Percentiles rank a stretch among this genome's conserved stretches.
Evolutionary conservation across 306 rosid species (phyloP).

Genomic region (Vicia sativa): DNA sequence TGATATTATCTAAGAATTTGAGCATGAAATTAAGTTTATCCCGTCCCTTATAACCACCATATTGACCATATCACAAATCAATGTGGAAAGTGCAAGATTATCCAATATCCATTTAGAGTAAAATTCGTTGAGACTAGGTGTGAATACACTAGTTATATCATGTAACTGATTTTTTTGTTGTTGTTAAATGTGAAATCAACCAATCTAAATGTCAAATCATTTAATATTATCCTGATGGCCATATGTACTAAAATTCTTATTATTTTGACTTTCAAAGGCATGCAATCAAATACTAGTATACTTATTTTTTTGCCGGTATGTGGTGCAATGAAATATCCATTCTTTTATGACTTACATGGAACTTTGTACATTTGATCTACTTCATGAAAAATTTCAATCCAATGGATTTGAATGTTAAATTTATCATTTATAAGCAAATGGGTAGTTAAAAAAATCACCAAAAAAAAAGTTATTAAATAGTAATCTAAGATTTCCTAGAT

Average conservation of each 20-base stretch:
- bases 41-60: not conserved
- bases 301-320: no score
- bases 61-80: not conserved
- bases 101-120: not conserved
- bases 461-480: no score
- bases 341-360: no score
- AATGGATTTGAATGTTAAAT: no score
- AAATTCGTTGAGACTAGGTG: not conserved
- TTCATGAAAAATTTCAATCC: no score
- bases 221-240: not conserved
- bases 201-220: not conserved
- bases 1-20: not conserved
- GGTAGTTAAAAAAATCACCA: no score
- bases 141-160: not conserved
- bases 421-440: no score
- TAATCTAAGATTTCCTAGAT: no score
- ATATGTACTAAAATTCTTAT: not conserved
- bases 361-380: no score
- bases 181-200: not conserved
- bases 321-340: no score
- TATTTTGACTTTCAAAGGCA: not conserved
- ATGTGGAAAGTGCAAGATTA: not conserved
- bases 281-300: not conserved
- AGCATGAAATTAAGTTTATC: not conserved
- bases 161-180: not conserved